Evolutionary conservation across 2,329 filamentous ascomycete genomes (phyloP), one percentile per base, ranked within the genome.

Genomic region (Zymoseptoria passerinii): DNA sequence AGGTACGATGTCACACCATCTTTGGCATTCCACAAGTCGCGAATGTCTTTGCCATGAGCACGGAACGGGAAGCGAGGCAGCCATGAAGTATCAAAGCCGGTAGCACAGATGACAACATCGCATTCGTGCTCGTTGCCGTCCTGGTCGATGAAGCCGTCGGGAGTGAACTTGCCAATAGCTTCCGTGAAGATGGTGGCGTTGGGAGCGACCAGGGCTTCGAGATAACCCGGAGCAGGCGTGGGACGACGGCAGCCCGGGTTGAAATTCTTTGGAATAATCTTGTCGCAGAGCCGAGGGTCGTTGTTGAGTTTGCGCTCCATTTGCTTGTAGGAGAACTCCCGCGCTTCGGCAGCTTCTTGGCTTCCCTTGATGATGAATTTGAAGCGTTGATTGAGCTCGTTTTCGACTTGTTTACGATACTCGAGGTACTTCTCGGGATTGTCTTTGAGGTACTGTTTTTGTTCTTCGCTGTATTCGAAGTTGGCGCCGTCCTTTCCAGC

Each of bases 341-440:
- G 70, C 9, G 78, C 77, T 27, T 72, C 68, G 54, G 69, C 68
- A 1, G 77, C 76, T 69, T 78, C 77, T 54, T 73, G 58, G 6
- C 73, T 76, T n/a, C 76, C 77, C 64, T 78, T 80, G 62, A 79
- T 70, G 64, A 81, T 80, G 68, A 81, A 77, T 51, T 78, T 78
- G 72, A 82, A 83, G 5, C 78, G 73, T 51, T 76, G 75, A 59
- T 81, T 82, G 16, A 83, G 71, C 60, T 79, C 77, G 59, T 75
- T 74, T 59, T 80, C 77, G 56, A 79, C 73, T 56, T 75, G 72
- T 64, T 77, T 78, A 59, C 76, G 73, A 61, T 79, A 79, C 60
- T 77, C 75, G 28, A 77, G 70, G 54, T 78, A 78, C 48, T 75
- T 75, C 44, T 73, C 67, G 0, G 77, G 75, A 54, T 78, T 73